These are phyloP conservation scores for Rehmannia glutinosa DNA, from an alignment of 257 asterid genomes.

Conservation along the genomic window DNA sequence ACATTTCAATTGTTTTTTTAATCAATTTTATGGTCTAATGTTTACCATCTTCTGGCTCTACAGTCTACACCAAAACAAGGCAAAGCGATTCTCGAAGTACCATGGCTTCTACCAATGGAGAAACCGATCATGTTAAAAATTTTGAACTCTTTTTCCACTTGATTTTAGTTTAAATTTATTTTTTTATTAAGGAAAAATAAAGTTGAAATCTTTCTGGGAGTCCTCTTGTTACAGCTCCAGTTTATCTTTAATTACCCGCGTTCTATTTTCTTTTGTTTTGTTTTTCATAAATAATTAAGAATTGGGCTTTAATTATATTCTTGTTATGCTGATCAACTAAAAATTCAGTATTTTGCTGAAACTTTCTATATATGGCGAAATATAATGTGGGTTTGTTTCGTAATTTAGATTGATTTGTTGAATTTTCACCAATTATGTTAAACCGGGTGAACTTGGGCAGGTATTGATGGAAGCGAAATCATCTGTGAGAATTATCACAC, in stretches of 20 bases:
- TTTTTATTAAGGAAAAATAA: background rate
- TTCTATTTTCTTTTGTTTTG: background rate
- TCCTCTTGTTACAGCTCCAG: background rate
- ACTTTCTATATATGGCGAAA: background rate
- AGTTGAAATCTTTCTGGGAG: background rate
- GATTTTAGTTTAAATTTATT: background rate
- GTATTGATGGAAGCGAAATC: slow-evolving; percentile 60
- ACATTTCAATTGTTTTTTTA: background rate
- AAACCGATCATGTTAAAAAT: slow-evolving; percentile 46
- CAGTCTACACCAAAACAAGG: background rate
- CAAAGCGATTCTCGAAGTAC: background rate
- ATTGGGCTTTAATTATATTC: slow-evolving; percentile 2
- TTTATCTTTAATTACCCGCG: background rate
- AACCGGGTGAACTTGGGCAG: slow-evolving; percentile 33
- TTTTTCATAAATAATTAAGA: background rate
- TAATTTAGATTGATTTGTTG: background rate
- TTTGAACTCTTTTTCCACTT: background rate
- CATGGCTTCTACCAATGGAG: slow-evolving; percentile 44
- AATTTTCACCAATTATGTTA: background rate
- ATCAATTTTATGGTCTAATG: too few species aligned
- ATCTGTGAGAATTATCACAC: slow-evolving; percentile 37
- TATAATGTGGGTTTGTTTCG: background rate
- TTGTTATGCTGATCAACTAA: background rate
- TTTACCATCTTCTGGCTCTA: too few species aligned
- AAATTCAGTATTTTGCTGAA: background rate